A percentile compares a stretch with the other conserved stretches of the same genome.
Conservation (phyloP, 176 grass and related monocot species). For the Echinochloa phyllopogon region DNA sequence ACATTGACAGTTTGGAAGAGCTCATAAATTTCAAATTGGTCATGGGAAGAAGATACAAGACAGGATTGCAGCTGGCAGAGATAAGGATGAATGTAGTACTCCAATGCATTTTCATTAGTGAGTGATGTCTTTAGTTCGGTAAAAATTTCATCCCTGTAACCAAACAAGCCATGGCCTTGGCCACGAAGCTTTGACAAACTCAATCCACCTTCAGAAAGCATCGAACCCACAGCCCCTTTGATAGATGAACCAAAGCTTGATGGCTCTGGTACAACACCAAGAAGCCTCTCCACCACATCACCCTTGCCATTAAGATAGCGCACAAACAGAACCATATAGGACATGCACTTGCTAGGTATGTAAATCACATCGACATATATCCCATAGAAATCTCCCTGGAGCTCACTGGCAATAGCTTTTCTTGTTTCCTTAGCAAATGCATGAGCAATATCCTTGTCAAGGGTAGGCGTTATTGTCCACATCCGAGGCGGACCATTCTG, state of each 20-base stretch:
- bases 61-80: constrained; percentile 2
- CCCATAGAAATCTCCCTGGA: constrained; percentile 42
- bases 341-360: not conserved
- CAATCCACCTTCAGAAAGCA: constrained; percentile 47
- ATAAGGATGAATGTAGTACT: constrained; percentile 26
- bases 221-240: not conserved
- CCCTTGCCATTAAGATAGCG: constrained; percentile 36
- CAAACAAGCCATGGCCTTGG: constrained; percentile 29
- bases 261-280: constrained; percentile 30
- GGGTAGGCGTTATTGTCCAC: constrained; percentile 11
- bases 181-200: constrained; percentile 25
- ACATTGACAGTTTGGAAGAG: constrained; percentile 2
- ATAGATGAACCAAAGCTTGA: not conserved
- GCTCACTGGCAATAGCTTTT: constrained; percentile 35
- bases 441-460: constrained; percentile 35
- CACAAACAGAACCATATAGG: constrained; percentile 28
- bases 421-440: constrained; percentile 34
- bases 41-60: not conserved
- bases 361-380: constrained; percentile 24
- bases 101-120: not conserved
- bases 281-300: constrained; percentile 40
- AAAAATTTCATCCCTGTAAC: not conserved
- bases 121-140: not conserved
- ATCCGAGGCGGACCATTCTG: not conserved
- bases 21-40: not conserved